Conservation (phyloP, 2,329 filamentous ascomycete genomes). For the Seiridium cupressi region DNA sequence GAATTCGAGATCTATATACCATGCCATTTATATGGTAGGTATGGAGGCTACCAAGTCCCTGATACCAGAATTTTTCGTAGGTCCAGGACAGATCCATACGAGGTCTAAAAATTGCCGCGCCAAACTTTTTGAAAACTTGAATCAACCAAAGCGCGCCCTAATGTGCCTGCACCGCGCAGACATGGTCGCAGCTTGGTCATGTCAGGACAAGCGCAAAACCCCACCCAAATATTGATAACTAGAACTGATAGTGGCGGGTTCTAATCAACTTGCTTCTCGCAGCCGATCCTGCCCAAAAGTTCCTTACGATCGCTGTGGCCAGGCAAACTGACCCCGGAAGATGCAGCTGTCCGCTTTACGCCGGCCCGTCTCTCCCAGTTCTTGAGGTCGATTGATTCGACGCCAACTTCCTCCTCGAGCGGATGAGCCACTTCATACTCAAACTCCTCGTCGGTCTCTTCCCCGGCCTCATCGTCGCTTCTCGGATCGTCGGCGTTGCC, state of each 20-base stretch:
- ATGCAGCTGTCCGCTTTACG: constrained; percentile 50
- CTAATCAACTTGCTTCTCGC: constrained; percentile 69
- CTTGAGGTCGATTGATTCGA: constrained; percentile 67
- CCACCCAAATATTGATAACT: not conserved
- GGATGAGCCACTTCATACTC: constrained; percentile 54
- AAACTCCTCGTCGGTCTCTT: constrained; percentile 53
- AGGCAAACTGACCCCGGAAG: constrained; percentile 63
- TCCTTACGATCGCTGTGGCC: constrained; percentile 78
- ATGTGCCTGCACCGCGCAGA: constrained; percentile 1
- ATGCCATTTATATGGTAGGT: constrained; percentile 12
- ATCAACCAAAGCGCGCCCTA: constrained; percentile 10
- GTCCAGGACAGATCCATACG: constrained; percentile 12
- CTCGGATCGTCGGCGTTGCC: constrained; percentile 79
- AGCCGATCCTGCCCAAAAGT: constrained; percentile 77
- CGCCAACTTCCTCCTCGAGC: constrained; percentile 73
- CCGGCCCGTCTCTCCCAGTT: constrained; percentile 58
- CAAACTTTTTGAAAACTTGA: constrained; percentile 16
- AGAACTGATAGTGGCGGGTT: not conserved
- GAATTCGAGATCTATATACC: constrained; percentile 28
- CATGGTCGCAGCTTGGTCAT: not conserved
- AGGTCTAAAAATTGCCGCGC: constrained; percentile 16
- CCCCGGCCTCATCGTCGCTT: constrained; percentile 80
- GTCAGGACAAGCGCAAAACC: not conserved
- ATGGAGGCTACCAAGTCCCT: constrained; percentile 12
- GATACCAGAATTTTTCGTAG: not conserved